Percentiles rank a stretch among this genome's conserved stretches.
Conservation (phyloP, 1,284 basidiomycete species). For the Pascua guehoae region DNA sequence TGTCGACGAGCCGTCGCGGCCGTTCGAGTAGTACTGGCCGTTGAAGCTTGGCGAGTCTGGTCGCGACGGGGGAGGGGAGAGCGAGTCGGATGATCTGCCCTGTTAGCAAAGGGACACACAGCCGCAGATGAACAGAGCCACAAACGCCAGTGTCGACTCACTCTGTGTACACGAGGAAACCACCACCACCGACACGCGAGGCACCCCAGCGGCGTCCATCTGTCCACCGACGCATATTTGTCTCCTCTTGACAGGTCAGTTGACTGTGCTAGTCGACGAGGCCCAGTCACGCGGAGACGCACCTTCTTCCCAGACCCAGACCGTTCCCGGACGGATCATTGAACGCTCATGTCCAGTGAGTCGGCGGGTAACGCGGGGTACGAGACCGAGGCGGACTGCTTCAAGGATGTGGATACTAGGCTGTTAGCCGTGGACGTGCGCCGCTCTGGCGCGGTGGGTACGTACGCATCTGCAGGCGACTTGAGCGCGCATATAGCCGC, state of each 20-base stretch:
- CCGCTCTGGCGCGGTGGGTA: constrained; percentile 2
- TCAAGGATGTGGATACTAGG: constrained; percentile 76
- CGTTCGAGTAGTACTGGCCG: constrained; percentile 19
- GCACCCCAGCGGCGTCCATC: constrained; percentile 54
- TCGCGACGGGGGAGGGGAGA: constrained; percentile 35
- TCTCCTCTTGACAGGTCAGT: constrained; percentile 32
- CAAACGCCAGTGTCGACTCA: constrained; percentile 17
- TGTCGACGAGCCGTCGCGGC: constrained; percentile 13
- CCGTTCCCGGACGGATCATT: constrained; percentile 85
- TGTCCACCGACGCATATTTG: constrained; percentile 54
- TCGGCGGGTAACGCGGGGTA: constrained; percentile 84
- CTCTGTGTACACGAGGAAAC: constrained; percentile 52
- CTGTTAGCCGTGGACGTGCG: constrained; percentile 1
- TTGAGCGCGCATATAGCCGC: constrained; percentile 46
- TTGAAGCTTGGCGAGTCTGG: constrained; percentile 20
- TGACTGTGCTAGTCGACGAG: too few species aligned
- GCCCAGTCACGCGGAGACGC: constrained; percentile 51
- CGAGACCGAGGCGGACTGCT: constrained; percentile 78
- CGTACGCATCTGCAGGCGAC: constrained; percentile 46
- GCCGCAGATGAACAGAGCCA: not conserved
- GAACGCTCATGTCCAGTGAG: constrained; percentile 85
- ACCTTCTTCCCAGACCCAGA: constrained; percentile 96
- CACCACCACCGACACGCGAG: constrained; percentile 52
- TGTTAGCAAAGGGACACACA: not conserved
- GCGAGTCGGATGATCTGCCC: constrained; percentile 34